Percentiles rank a stretch among this genome's conserved stretches.
Conservation (phyloP, 257 asterid species). For the Penstemon davidsonii region DNA sequence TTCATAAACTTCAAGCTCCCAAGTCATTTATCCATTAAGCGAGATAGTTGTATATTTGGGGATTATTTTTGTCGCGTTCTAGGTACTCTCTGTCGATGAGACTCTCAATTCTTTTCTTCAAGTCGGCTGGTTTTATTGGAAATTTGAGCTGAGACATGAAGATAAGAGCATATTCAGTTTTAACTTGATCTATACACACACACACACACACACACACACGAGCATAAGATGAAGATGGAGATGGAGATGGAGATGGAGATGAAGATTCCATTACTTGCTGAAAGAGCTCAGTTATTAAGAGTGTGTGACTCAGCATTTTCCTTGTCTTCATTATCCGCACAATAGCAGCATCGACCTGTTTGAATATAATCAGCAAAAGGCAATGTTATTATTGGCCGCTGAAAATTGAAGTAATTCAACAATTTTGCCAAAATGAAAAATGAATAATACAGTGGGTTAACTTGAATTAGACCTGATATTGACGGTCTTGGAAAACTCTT, state of each 20-base stretch:
- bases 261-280: constrained; percentile 68
- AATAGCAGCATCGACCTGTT: constrained; percentile 96
- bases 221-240: background rate
- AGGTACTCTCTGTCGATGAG: constrained; percentile 92
- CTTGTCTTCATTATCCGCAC: constrained; percentile 98
- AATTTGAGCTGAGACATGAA: constrained; percentile 75
- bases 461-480: constrained; percentile 67
- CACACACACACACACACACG: background rate
- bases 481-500: constrained; percentile 95
- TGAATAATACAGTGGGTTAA: background rate
- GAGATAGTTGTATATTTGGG: constrained; percentile 92
- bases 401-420: background rate
- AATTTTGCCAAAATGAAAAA: background rate
- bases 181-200: background rate
- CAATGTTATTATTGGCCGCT: background rate
- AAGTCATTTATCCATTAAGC: constrained; percentile 50
- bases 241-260: background rate
- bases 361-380: constrained; percentile 11
- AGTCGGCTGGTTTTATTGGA: constrained; percentile 94
- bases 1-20: constrained; percentile 31
- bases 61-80: constrained; percentile 88
- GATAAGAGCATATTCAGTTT: constrained; percentile 15
- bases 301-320: constrained; percentile 89
- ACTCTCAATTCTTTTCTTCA: constrained; percentile 98
- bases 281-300: constrained; percentile 91